Percentiles rank a stretch among this genome's conserved stretches.
Evolutionary conservation across 805 yeast genomes (phyloP).

Genomic region (Wickerhamomyces ciferrii): DNA sequence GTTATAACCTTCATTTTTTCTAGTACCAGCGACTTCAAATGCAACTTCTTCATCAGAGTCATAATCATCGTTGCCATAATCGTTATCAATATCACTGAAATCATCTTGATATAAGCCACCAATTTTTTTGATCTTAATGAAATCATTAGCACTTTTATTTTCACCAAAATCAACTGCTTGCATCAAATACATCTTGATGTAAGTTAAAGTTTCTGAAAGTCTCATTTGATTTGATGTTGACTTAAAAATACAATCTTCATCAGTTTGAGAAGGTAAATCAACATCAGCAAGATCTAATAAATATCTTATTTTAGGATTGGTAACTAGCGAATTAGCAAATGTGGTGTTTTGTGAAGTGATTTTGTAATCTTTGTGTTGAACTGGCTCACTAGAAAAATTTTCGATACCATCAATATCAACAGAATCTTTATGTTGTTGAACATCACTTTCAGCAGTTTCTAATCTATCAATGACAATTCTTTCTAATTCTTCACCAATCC

Average conservation of each 20-base stretch:
- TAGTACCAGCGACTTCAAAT: conserved; percentile 23
- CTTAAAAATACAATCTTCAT: conserved; percentile 36
- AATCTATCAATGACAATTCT: conserved; percentile 23
- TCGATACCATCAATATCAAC: conserved; percentile 7
- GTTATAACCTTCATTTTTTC: conserved; percentile 8
- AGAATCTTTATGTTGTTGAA: conserved; percentile 2
- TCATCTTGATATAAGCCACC: conserved; percentile 7
- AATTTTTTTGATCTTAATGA: conserved; percentile 13
- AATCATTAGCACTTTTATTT: conserved; percentile 29
- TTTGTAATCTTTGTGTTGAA: neutral
- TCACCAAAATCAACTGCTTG: conserved; percentile 30
- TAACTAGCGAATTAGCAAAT: conserved; percentile 27
- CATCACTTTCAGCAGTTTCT: conserved; percentile 10
- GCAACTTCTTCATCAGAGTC: conserved; percentile 38
- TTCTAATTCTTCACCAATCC: conserved; percentile 35
- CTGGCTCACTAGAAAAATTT: too few relatives aligned
- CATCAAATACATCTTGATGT: conserved; percentile 36
- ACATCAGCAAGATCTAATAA: conserved; percentile 43
- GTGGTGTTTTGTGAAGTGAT: conserved; percentile 12
- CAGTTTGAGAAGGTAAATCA: conserved; percentile 33
- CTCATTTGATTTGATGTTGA: conserved; percentile 22
- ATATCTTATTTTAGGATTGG: conserved; percentile 44
- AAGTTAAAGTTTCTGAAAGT: conserved; percentile 29
- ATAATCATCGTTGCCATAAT: conserved; percentile 30
- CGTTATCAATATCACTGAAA: conserved; percentile 31